These are phyloP conservation scores for Plantago elongata DNA, from an alignment of 257 asterid species.

Conservation along the genomic window DNA sequence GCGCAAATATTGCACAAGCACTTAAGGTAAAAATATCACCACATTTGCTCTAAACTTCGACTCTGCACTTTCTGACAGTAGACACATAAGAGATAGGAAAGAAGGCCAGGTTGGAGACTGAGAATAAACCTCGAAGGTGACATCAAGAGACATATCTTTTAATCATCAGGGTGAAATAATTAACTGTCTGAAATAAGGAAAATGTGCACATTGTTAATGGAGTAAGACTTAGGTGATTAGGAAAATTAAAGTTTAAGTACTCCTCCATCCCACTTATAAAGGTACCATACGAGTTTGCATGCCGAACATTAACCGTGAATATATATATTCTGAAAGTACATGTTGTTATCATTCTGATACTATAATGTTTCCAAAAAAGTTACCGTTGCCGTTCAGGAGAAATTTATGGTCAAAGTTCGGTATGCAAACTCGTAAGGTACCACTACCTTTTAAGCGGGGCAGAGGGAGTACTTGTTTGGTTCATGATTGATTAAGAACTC, in stretches of 20 bases:
- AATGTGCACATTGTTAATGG: too few species aligned
- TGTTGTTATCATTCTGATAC: too few species aligned
- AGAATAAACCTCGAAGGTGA: constrained; percentile 2
- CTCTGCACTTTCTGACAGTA: constrained; percentile 8
- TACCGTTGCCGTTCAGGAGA: too few species aligned
- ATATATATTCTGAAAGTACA: too few species aligned
- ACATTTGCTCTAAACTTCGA: constrained; percentile 4
- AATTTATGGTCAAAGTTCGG: too few species aligned
- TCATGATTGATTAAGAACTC: background rate
- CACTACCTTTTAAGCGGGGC: too few species aligned
- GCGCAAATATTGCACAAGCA: constrained; percentile 9
- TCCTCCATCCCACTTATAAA: too few species aligned
- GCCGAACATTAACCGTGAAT: too few species aligned
- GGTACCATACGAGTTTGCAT: too few species aligned
- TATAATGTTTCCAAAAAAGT: too few species aligned
- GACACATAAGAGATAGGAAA: background rate
- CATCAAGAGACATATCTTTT: constrained; percentile 1
- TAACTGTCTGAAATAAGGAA: background rate
- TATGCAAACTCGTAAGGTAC: too few species aligned
- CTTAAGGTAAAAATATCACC: constrained; percentile 9
- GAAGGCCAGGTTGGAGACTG: background rate
- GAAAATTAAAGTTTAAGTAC: background rate
- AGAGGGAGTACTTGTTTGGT: background rate
- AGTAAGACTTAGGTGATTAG: background rate
- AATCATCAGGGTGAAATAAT: background rate